These are phyloP conservation scores for Candida schatavii DNA, from an alignment of 805 yeast species.

Conservation along the genomic window DNA sequence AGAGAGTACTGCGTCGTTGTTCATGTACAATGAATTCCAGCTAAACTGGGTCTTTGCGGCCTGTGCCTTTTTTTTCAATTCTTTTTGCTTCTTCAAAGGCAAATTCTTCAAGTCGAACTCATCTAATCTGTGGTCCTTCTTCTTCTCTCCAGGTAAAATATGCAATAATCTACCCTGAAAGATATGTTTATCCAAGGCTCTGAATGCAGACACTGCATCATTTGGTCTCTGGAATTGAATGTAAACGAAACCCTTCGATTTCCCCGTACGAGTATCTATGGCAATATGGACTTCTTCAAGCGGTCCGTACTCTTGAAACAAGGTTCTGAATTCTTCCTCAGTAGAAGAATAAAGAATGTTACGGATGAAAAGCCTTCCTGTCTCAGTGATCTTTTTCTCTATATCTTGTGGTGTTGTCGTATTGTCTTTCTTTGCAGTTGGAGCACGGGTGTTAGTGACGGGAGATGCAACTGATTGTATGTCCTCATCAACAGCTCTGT, in stretches of 20 bases:
- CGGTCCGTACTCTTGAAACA: constrained; percentile 68
- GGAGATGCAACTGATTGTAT: constrained; percentile 9
- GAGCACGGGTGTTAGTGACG: background rate
- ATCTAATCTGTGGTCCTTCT: constrained; percentile 79
- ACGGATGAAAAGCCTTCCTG: constrained; percentile 85
- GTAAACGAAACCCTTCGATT: constrained; percentile 91
- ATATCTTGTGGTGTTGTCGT: constrained; percentile 34
- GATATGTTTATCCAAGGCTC: constrained; percentile 75
- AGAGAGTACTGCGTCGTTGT: constrained; percentile 86
- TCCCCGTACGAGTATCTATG: constrained; percentile 82
- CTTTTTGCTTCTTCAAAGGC: constrained; percentile 89
- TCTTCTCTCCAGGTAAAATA: constrained; percentile 79
- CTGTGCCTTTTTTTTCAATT: constrained; percentile 75
- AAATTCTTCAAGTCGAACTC: constrained; percentile 88
- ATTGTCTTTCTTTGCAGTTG: constrained; percentile 26
- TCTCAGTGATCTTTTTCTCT: constrained; percentile 51
- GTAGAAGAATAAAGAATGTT: constrained; percentile 77
- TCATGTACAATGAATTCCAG: constrained; percentile 94
- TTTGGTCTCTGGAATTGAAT: constrained; percentile 64
- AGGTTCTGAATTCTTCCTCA: constrained; percentile 69
- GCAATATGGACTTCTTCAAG: constrained; percentile 92
- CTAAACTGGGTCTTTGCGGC: constrained; percentile 86
- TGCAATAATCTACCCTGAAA: constrained; percentile 94
- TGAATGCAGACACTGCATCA: constrained; percentile 75
- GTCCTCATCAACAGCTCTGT: constrained; percentile 7